Evolutionary conservation across 768 basidiomycete species (phyloP).

Genomic region (Mycena venus): DNA sequence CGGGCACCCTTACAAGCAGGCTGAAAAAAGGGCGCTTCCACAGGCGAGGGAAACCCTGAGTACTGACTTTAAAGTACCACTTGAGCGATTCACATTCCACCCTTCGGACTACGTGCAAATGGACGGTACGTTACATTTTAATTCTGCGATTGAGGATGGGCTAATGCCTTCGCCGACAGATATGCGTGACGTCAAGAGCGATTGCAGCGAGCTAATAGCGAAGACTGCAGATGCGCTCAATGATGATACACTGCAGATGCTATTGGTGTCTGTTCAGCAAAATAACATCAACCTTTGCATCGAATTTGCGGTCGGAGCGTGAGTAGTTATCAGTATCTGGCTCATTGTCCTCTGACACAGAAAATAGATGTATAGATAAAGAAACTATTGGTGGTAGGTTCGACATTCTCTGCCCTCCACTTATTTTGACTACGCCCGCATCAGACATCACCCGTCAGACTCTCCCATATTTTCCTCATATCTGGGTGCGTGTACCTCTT

Average conservation of each 20-base stretch:
- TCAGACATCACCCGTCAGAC: too few relatives aligned
- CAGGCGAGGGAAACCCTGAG: neutral
- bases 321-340: too few relatives aligned
- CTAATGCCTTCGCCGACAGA: neutral
- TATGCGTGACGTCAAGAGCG: neutral
- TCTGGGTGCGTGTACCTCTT: too few relatives aligned
- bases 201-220: neutral
- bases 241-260: neutral
- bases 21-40: neutral
- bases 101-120: neutral
- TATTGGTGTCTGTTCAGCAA: slow-evolving; percentile 7
- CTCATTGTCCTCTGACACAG: too few relatives aligned
- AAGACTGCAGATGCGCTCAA: neutral
- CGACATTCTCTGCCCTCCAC: too few relatives aligned
- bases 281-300: neutral
- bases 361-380: too few relatives aligned
- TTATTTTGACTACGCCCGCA: too few relatives aligned
- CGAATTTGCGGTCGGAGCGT: neutral
- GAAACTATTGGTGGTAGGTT: too few relatives aligned
- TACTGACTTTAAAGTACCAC: neutral
- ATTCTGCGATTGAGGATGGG: neutral
- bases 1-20: slow-evolving; percentile 5
- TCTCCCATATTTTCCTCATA: too few relatives aligned
- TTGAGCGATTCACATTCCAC: neutral
- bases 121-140: neutral